phyloP scores from a whole-genome alignment of 2,329 filamentous ascomycete genomes.

The Raffaelea deltoideospora region DNA sequence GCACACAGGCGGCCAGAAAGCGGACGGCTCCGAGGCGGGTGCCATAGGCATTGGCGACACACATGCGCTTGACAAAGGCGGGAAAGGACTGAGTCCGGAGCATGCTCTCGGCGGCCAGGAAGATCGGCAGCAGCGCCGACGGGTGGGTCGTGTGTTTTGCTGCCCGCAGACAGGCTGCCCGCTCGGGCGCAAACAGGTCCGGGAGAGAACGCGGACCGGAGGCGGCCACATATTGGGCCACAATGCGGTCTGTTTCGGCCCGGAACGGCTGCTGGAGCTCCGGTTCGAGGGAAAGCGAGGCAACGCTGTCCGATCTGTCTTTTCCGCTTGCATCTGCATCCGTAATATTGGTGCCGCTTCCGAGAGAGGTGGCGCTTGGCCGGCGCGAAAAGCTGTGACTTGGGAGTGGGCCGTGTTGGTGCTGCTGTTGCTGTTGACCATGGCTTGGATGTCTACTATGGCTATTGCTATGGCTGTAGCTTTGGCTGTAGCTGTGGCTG shows the following conservation, averaged over 20 bases:
- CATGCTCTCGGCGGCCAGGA: slow-evolving; percentile 19
- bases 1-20: slow-evolving; percentile 10
- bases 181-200: slow-evolving; percentile 21
- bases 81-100: slow-evolving; percentile 23
- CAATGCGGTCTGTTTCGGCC: slow-evolving; percentile 20
- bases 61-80: slow-evolving; percentile 22
- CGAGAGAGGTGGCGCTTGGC: slow-evolving; percentile 1
- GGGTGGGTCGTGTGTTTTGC: slow-evolving; percentile 28
- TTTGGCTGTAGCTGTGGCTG: no score
- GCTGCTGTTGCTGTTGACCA: no score
- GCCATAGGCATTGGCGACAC: slow-evolving; percentile 22
- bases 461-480: no score
- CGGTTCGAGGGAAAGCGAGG: slow-evolving; percentile 2
- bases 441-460: no score
- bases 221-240: slow-evolving; percentile 21
- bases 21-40: slow-evolving; percentile 17
- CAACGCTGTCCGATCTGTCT: no score
- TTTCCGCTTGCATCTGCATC: no score
- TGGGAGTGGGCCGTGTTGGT: no score
- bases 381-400: slow-evolving; percentile 2
- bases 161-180: slow-evolving; percentile 22
- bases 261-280: slow-evolving; percentile 25
- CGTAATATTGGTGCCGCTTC: no score
- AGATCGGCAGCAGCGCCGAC: slow-evolving; percentile 24
- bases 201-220: slow-evolving; percentile 18